Evolutionary conservation across 495 filamentous ascomycete species (phyloP), one percentile per base, ranked within the genome.

Genomic region (Penicillium manginii): DNA sequence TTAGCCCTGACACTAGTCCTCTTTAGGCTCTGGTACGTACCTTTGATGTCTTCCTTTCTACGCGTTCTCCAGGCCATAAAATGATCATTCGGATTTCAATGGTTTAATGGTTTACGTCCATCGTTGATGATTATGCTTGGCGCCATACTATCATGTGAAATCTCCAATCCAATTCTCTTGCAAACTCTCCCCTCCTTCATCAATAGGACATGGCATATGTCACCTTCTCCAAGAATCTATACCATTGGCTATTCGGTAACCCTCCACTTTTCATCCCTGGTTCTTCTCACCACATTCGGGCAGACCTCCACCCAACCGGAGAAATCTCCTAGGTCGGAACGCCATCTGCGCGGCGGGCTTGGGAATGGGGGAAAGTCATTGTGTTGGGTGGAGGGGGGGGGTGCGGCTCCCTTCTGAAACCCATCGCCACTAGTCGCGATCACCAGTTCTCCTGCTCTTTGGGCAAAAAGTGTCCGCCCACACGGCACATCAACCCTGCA

Each of bases 381-480:
- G 10, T 47, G 45, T 12, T 12, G 8, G 8, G 45, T 26, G 45
- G 45, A 47, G 45, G 21, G 14, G 45, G 21, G 14, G 10, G 6
- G 35, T 50, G 48, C 10, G 48, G 48, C 48, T 50, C 48, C 23
- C 5, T 2, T 31, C 17, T 21, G 32, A 19, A 49, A 49, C 21
- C 48, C 48, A 50, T 50, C 48, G 48, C 48, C 48, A 18, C 48
- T 50, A 50, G 48, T 50, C 45, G 21, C 45, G 45, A 47, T 47
- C 45, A 47, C 18, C 45, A 47, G 45, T 47, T 47, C 45, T 26
- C 45, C 45, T 47, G 22, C 21, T 23, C 0, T 47, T 47, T 47
- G 19, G 21, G 45, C 19, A 22, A 47, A 47, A 47, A 47, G 45
- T 47, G 19, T 9, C 45, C 45, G 45, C 15, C 21, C 45, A 22